Percentiles rank a stretch among this genome's conserved stretches.
phyloP scores from a whole-genome alignment of 2,329 filamentous ascomycete genomes.

The Nigrospora osmanthi region DNA sequence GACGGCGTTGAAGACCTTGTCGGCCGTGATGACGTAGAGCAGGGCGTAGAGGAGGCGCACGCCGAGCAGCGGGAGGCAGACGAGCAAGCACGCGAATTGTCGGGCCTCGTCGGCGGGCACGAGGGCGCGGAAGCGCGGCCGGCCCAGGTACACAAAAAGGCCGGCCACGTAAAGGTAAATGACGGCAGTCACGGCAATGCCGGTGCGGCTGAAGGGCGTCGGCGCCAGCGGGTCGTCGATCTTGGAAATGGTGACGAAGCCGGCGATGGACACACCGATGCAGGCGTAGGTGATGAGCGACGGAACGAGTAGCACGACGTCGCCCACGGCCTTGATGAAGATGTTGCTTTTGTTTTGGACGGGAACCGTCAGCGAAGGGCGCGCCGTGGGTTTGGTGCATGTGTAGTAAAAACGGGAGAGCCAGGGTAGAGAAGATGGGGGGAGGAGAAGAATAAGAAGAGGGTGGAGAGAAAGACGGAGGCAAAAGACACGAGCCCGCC shows the following conservation, averaged over 20 bases:
- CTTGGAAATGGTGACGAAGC: neutral
- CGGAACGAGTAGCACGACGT: neutral
- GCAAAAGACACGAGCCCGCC: neutral
- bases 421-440: no score
- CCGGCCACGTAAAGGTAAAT: neutral
- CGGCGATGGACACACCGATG: neutral
- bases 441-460: neutral
- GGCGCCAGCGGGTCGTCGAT: neutral
- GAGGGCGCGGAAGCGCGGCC: neutral
- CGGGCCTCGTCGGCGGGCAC: neutral
- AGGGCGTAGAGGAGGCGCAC: neutral
- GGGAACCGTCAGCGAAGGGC: neutral
- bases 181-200: neutral
- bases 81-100: neutral
- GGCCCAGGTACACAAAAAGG: neutral
- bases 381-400: no score
- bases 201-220: neutral
- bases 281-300: neutral
- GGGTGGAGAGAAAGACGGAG: neutral
- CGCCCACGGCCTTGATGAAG: neutral
- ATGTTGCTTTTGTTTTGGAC: neutral
- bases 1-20: neutral
- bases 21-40: neutral
- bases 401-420: no score
- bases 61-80: neutral